Evolutionary conservation across 495 filamentous ascomycete species (phyloP), one percentile per base, ranked within the genome.

Genomic region (Penicillium samsonianum): DNA sequence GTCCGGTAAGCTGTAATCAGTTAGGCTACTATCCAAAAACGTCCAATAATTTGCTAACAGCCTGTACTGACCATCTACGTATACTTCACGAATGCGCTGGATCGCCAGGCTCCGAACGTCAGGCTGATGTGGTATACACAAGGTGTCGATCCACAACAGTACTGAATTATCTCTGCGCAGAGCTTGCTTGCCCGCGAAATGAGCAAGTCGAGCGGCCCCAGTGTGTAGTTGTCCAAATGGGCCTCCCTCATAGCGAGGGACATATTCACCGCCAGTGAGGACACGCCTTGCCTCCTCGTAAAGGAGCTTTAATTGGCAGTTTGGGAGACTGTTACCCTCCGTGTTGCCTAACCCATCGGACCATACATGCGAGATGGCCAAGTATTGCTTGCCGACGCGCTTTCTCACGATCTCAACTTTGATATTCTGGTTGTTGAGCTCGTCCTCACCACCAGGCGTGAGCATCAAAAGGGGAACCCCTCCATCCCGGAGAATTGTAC

Each of bases 291-390:
- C 40, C 40, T 20, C 8, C 19, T 23, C 19, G 6, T 43, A 43
- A 22, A 43, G 40, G 40, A 11, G 7, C 17, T 12, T 12, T 28
- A 53, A 10, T 12, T 53, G 50, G 50, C 50, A 53, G 17, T 19
- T 8, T 5, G 19, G 17, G 20, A 53, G 38, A 16, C 19, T 26
- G 26, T 53, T 53, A 11, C 41, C 50, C n/a, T 53, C 11, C 4
- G 33, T 16, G 35, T 53, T 53, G 3, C 50, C 50, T 16, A 53
- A 14, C 0, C 50, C 50, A 30, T 53, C 50, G 9, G 50, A 53
- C 50, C 59, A 58, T 7, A 71, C 50, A 33, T 63, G 55, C 19
- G 50, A 53, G 38, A 53, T 30, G 7, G 50, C 35, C 7, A 53
- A 12, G 33, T 53, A 53, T 20, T 43, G 40, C 40, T 22, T 43